A percentile compares a stretch with the other conserved stretches of the same genome.
Evolutionary conservation across 2,329 filamentous ascomycete genomes (phyloP).

Genomic region (Ascochyta lentis): DNA sequence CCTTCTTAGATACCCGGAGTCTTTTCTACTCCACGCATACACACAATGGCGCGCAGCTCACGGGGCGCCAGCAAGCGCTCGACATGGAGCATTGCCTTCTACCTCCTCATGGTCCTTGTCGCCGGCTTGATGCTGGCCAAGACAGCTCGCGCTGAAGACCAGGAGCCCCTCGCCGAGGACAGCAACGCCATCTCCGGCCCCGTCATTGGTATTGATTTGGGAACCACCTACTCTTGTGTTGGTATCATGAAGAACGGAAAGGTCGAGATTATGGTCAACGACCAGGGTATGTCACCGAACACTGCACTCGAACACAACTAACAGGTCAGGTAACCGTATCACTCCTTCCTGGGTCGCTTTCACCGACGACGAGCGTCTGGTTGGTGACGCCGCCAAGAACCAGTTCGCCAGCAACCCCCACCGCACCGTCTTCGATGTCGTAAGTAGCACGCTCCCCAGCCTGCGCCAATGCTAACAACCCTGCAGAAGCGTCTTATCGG

Average conservation of each 20-base stretch:
- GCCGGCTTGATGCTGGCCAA: slow-evolving; percentile 84
- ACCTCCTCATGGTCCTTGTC: slow-evolving; percentile 87
- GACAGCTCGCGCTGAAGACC: slow-evolving; percentile 74
- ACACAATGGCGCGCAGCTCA: slow-evolving; percentile 66
- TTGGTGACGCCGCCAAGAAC: slow-evolving; percentile 79
- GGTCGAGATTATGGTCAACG: slow-evolving; percentile 54
- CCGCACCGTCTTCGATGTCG: slow-evolving; percentile 56
- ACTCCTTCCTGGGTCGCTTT: slow-evolving; percentile 84
- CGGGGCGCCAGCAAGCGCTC: slow-evolving; percentile 72
- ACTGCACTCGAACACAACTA: slow-evolving; percentile 18
- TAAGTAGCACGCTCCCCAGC: slow-evolving; percentile 25
- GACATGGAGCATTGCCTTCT: slow-evolving; percentile 88
- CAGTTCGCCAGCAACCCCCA: slow-evolving; percentile 58
- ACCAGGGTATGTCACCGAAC: slow-evolving; percentile 44
- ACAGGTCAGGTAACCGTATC: slow-evolving; percentile 51
- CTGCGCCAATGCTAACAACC: slow-evolving; percentile 31
- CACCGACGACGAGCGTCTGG: slow-evolving; percentile 94
- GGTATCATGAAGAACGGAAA: slow-evolving; percentile 67
- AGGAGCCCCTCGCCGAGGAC: slow-evolving; percentile 69
- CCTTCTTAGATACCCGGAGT: slow-evolving; percentile 41
- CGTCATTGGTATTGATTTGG: slow-evolving; percentile 83
- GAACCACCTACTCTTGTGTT: slow-evolving; percentile 93
- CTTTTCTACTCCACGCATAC: slow-evolving; percentile 30
- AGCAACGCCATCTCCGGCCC: slow-evolving; percentile 54
- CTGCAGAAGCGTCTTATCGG: slow-evolving; percentile 60